Evolutionary conservation across 768 basidiomycete species (phyloP).

Genomic region (Panus rudis): DNA sequence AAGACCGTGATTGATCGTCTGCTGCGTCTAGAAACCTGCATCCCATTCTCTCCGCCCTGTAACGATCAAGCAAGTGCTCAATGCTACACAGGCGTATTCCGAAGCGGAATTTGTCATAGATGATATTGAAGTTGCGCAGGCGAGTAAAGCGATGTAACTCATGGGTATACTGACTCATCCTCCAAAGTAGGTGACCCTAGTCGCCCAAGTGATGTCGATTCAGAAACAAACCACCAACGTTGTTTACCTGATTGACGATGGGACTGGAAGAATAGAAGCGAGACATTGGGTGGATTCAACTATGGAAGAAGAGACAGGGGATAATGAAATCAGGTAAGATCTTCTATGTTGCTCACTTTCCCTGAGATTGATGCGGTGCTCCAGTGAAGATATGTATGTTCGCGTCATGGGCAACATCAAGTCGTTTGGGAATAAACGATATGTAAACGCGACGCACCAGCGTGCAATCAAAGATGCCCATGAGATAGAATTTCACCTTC

Average conservation of each 20-base stretch:
- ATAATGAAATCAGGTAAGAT: constrained; percentile 40
- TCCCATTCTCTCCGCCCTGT: constrained; percentile 60
- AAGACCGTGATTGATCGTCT: constrained; percentile 3
- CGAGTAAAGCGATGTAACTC: constrained; percentile 22
- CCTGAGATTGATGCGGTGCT: constrained; percentile 2
- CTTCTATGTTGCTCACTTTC: background rate
- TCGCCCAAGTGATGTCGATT: constrained; percentile 66
- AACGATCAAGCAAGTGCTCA: constrained; percentile 67
- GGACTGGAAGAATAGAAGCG: constrained; percentile 71
- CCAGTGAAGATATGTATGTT: constrained; percentile 71
- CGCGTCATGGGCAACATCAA: constrained; percentile 80
- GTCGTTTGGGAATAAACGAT: constrained; percentile 71
- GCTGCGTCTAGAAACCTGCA: constrained; percentile 25
- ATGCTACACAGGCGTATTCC: constrained; percentile 75
- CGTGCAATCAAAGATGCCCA: constrained; percentile 60
- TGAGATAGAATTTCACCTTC: constrained; percentile 76
- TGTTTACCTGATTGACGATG: constrained; percentile 78
- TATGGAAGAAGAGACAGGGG: constrained; percentile 45
- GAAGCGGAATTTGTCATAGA: constrained; percentile 89
- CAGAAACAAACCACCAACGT: constrained; percentile 73
- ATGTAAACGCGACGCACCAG: constrained; percentile 74
- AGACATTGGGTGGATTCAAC: constrained; percentile 77
- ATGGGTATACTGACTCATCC: background rate
- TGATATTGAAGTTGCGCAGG: constrained; percentile 75
- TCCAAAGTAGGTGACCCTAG: constrained; percentile 52